phyloP scores from a whole-genome alignment of 768 basidiomycete species.

The Leccinum arenicola region DNA sequence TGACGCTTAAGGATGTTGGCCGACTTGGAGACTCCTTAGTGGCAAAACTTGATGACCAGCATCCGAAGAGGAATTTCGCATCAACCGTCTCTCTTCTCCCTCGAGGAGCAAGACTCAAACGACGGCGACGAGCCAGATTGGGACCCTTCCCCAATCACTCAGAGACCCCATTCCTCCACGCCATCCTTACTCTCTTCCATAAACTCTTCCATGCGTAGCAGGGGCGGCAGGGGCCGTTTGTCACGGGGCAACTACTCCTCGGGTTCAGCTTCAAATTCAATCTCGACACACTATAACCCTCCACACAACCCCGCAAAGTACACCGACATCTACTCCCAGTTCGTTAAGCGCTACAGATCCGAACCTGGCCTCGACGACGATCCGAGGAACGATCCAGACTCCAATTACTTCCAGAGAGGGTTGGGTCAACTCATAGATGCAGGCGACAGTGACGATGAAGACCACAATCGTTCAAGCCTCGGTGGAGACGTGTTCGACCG shows the following conservation, averaged over 20 bases:
- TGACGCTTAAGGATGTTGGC: not conserved
- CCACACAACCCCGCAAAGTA: slow-evolving; percentile 37
- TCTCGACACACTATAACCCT: slow-evolving; percentile 30
- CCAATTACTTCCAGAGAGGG: slow-evolving; percentile 75
- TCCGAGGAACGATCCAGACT: slow-evolving; percentile 77
- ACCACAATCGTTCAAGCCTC: slow-evolving; percentile 42
- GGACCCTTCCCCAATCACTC: slow-evolving; percentile 35
- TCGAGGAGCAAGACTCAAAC: slow-evolving; percentile 53
- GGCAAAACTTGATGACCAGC: slow-evolving; percentile 16
- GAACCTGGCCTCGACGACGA: slow-evolving; percentile 62
- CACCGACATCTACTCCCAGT: slow-evolving; percentile 74
- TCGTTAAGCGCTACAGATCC: slow-evolving; percentile 72
- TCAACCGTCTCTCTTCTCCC: slow-evolving; percentile 66
- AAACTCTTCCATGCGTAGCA: slow-evolving; percentile 30
- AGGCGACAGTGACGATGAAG: slow-evolving; percentile 78
- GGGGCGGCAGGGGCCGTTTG: slow-evolving; percentile 31
- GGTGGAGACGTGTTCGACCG: slow-evolving; percentile 49
- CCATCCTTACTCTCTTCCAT: slow-evolving; percentile 26
- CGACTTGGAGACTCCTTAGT: not conserved
- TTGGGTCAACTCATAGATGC: slow-evolving; percentile 65
- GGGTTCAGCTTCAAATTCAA: slow-evolving; percentile 22
- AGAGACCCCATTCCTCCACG: slow-evolving; percentile 20
- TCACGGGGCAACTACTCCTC: slow-evolving; percentile 31
- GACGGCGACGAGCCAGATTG: slow-evolving; percentile 45
- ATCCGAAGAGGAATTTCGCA: slow-evolving; percentile 37